Conservation (phyloP, 192 early-diverging fungal species). For the Lobosporangium transversale region DNA sequence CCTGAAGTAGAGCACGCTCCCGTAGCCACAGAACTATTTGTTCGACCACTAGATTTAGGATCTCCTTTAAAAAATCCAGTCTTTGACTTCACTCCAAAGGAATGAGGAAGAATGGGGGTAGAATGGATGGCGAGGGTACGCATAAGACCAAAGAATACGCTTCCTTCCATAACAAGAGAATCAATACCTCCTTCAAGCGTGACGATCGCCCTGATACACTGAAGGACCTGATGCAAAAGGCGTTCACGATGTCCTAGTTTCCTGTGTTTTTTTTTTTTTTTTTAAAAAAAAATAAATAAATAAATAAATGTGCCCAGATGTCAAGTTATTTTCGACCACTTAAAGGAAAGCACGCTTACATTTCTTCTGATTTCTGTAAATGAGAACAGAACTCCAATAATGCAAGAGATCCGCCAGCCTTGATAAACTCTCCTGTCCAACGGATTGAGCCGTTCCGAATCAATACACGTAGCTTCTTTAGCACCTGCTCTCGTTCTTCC, state of each 20-base stretch:
- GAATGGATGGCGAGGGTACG: constrained; percentile 33
- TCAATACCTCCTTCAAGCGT: constrained; percentile 31
- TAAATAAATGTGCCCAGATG: background rate
- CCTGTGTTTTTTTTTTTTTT: background rate
- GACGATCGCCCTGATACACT: constrained; percentile 42
- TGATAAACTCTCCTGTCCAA: constrained; percentile 52
- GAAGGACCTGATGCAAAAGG: constrained; percentile 35
- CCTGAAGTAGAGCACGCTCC: no score
- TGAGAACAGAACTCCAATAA: constrained; percentile 29
- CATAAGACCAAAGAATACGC: constrained; percentile 32
- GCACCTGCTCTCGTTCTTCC: constrained; percentile 41
- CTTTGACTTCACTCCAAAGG: background rate
- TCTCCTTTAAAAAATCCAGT: constrained; percentile 20
- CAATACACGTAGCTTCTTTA: constrained; percentile 42
- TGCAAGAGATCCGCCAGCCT: constrained; percentile 30
- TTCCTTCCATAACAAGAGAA: constrained; percentile 14
- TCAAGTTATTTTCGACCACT: no score
- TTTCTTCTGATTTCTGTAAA: constrained; percentile 35
- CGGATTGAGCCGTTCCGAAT: constrained; percentile 49
- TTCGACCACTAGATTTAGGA: background rate
- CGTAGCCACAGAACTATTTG: background rate
- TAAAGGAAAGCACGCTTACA: no score
- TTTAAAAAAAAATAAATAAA: background rate
- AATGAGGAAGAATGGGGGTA: constrained; percentile 13
- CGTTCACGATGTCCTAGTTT: constrained; percentile 40